Base-by-base conservation (phyloP, 345 rosid species). In the Eucalyptus marginata region DNA sequence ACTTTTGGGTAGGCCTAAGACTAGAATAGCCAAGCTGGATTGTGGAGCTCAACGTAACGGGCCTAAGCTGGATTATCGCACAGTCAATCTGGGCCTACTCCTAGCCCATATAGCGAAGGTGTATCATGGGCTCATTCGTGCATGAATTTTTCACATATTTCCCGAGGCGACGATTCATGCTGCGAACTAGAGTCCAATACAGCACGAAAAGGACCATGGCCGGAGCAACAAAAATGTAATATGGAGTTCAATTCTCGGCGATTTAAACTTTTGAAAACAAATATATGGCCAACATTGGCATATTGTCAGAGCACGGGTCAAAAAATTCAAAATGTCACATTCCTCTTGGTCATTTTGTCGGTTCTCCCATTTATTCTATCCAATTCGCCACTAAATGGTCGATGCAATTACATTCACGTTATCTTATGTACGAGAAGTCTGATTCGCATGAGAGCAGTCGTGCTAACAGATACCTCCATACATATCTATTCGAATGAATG, bases 381-480 rank as follows among this genome's bases (percentile, higher is more conserved):
- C 8, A 7, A 20, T 76, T 76, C 29, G 12, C 6, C 29, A 20
- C 27, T 76, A 20, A 20, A 20, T 11, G 1, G 2, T 76, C 9
- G 4, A 40, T 20, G 7, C 3, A 29, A 4, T 76, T 6, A 11
- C 47, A 20, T 11, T 40, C 47, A 17, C 27, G 3, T 76, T 11
- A 7, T 40, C 29, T 76, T 20, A 20, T 40, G 5, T 9, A 12
- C 3, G 0, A 6, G 15, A 40, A 40, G 8, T 76, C 47, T 9
- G 1, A 64, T 64, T n/a, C 76, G 7, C 40, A 14, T 8, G 1
- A 40, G 14, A 76, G 3, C 0, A 40, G 15, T 76, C 7, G 0
- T 76, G 5, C 9, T 6, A 4, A 76, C 1, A 40, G 1, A 20
- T 40, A 76, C 47, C 47, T 76, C 15, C 47, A 4, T 40, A 20